phyloP scores from a whole-genome alignment of 2,329 filamentous ascomycete genomes.

The Colletotrichum sp. region DNA sequence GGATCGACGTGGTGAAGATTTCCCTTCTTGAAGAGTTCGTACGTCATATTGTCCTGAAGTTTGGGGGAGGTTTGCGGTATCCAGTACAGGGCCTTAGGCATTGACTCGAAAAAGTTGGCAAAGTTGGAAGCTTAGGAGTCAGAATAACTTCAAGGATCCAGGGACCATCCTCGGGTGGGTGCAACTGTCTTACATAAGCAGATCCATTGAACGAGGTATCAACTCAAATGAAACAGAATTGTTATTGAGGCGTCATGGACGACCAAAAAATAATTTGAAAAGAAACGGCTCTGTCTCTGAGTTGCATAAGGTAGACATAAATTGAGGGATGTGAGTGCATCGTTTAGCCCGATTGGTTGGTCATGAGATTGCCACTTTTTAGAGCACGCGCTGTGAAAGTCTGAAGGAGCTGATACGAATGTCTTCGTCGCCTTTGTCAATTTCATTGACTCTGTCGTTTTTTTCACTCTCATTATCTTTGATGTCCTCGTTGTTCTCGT shows the following conservation, averaged over 20 bases:
- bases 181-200: not conserved
- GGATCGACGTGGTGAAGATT: not conserved
- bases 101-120: not conserved
- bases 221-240: not conserved
- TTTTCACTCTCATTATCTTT: no score
- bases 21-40: not conserved
- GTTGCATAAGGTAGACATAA: no score
- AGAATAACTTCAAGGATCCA: not conserved
- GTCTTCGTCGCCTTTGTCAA: no score
- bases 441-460: no score
- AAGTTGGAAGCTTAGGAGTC: not conserved
- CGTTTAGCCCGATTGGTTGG: not conserved
- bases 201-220: fast-evolving
- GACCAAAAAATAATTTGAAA: no score
- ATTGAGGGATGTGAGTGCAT: fast-evolving
- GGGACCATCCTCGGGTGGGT: not conserved
- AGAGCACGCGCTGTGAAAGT: no score
- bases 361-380: no score
- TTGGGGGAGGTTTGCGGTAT: not conserved
- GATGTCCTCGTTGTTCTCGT: no score
- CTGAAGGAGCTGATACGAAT: no score
- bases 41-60: not conserved
- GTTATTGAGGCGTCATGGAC: fast-evolving
- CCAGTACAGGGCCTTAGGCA: not conserved
- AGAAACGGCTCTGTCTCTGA: not conserved